Evolutionary conservation across 257 asterid genomes (phyloP), one percentile per base, ranked within the genome.

Genomic region (Ophiorrhiza pumila): DNA sequence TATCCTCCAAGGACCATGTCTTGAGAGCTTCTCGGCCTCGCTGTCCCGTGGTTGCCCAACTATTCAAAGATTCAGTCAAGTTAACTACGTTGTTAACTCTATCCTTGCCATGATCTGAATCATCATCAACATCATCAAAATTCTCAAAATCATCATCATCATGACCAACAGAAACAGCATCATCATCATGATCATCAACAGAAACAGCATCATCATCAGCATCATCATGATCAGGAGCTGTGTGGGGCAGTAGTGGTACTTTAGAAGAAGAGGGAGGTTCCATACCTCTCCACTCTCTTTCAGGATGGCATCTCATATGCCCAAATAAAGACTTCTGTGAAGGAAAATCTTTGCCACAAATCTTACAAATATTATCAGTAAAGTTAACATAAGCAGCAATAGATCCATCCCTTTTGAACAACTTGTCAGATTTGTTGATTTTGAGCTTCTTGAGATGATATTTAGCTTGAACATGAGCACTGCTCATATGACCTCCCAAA

Each of bases 401-500:
- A 31, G 32, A 62, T 58, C 68, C 69, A 22, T 57, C 46, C 18
- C 39, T 18, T 47, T 41, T 67, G 18, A 71, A 45, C 57, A 72
- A 45, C 43, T 41, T 49, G 31, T 23, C 39, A 50, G 65, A 63
- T 20, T 37, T 59, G 41, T 71, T 79, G 13, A 77, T 63, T 67
- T 58, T 77, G 31, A 55, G 73, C 84, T 73, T 81, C 70, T 60
- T 79, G 42, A 11, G 71, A 37, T 79, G 69, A 7, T 79, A 88
- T 43, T 79, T 84, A 13, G 96, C 90, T 62, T 88, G 97, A 12
- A 85, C 92, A 63, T 92, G 96, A 25, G 90, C 94, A 65, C 87
- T 87, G 79, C 98, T 90, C 83, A 87, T 76, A 20, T 90, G 98
- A 41, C 98, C 98, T 10, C 98, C 96, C 25, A 88, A 20, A 4